A percentile compares a stretch with the other conserved stretches of the same genome.
Evolutionary conservation across 2,329 filamentous ascomycete species (phyloP).

Genomic region (Diaporthe batatas): DNA sequence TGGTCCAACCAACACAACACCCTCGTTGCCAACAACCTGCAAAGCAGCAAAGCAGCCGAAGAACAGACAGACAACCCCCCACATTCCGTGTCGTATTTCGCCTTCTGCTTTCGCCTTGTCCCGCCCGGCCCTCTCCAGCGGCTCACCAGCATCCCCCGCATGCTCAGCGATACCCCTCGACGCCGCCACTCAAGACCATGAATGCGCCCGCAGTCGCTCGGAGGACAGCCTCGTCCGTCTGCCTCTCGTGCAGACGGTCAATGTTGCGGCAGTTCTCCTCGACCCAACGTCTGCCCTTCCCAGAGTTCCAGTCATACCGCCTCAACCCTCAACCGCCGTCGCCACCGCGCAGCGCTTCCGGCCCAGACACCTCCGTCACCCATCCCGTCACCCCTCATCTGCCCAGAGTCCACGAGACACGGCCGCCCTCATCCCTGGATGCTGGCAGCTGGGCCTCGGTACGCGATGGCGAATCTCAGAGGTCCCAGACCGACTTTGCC

Average conservation of each 20-base stretch:
- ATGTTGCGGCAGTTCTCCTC: conserved; percentile 60
- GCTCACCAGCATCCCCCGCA: conserved; percentile 8
- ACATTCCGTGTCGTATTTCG: neutral
- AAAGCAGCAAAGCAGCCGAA: neutral
- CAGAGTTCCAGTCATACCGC: conserved; percentile 66
- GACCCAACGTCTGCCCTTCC: conserved; percentile 45
- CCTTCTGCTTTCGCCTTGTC: neutral
- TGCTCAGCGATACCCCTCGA: neutral
- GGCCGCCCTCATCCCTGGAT: conserved; percentile 54
- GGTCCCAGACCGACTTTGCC: conserved; percentile 63
- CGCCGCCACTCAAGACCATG: conserved; percentile 52
- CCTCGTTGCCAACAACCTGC: neutral
- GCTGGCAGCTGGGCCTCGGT: conserved; percentile 58
- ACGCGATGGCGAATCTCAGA: conserved; percentile 76
- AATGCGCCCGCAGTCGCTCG: conserved; percentile 55
- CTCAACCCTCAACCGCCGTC: conserved; percentile 58
- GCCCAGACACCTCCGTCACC: conserved; percentile 62
- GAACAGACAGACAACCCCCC: neutral
- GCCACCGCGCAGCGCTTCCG: conserved; percentile 57
- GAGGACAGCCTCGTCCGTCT: conserved; percentile 53
- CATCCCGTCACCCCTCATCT: conserved; percentile 56
- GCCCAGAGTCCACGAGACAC: conserved; percentile 66
- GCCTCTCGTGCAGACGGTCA: conserved; percentile 57
- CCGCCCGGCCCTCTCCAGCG: conserved; percentile 8
- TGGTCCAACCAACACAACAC: conserved; percentile 22